phyloP scores from a whole-genome alignment of 2,329 filamentous ascomycete genomes.

The Sporothrix inflata region DNA sequence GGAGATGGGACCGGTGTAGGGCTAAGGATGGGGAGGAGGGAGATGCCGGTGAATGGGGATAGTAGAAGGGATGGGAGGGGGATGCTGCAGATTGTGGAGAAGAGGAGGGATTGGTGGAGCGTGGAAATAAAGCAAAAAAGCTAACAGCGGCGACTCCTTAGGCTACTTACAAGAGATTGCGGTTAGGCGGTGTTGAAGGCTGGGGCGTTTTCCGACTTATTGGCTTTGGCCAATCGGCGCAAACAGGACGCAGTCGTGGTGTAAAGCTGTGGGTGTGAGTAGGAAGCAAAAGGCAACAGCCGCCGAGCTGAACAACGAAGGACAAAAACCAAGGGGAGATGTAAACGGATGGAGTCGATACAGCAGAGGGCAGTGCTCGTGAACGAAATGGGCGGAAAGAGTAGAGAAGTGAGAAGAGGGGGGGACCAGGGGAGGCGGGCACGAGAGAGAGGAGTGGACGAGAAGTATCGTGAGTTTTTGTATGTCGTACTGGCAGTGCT shows the following conservation, averaged over 20 bases:
- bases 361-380: background rate
- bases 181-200: constrained; percentile 2
- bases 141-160: background rate
- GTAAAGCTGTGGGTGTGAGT: constrained; percentile 21
- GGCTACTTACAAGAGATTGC: constrained; percentile 4
- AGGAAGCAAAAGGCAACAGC: background rate
- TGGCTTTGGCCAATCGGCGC: constrained; percentile 26
- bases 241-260: constrained; percentile 25
- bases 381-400: background rate
- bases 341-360: background rate
- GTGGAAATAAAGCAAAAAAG: constrained; percentile 6
- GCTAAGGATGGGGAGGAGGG: constrained; percentile 15
- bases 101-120: constrained; percentile 20
- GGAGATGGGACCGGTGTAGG: constrained; percentile 22
- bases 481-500: background rate
- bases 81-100: constrained; percentile 28
- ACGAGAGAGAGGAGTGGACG: background rate
- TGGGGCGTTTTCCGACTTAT: constrained; percentile 5
- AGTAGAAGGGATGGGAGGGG: background rate
- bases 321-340: background rate
- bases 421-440: background rate
- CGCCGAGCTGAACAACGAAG: background rate
- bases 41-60: constrained; percentile 1
- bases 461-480: constrained; percentile 27
- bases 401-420: background rate